Conservation (phyloP, 257 asterid species). For the Echites panduratus region DNA sequence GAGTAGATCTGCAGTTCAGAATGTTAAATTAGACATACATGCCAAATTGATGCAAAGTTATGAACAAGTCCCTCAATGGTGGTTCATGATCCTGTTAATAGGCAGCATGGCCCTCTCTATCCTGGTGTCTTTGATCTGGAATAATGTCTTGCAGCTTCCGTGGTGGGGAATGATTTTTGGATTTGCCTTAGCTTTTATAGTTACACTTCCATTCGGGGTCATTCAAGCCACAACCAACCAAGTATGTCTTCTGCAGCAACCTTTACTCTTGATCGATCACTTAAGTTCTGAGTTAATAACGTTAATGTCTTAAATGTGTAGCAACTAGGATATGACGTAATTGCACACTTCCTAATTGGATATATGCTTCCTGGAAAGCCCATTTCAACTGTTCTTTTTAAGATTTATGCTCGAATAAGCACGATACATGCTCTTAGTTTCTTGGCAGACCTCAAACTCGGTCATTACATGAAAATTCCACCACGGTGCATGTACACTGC, state of each 20-base stretch:
- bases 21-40: constrained; percentile 59
- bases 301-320: constrained; percentile 23
- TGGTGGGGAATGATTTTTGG: constrained; percentile 97
- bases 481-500: constrained; percentile 81
- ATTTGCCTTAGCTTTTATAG: constrained; percentile 67
- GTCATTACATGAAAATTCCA: constrained; percentile 97
- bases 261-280: background rate
- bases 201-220: constrained; percentile 90
- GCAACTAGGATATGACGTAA: constrained; percentile 96
- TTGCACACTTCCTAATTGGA: constrained; percentile 84
- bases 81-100: constrained; percentile 55
- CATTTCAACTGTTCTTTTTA: constrained; percentile 80
- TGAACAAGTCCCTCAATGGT: constrained; percentile 88
- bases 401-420: constrained; percentile 80
- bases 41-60: constrained; percentile 66
- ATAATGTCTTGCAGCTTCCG: constrained; percentile 70
- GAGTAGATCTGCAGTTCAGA: constrained; percentile 58
- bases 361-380: constrained; percentile 90
- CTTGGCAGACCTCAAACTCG: constrained; percentile 85
- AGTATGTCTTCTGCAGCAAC: constrained; percentile 23
- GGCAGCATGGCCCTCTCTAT: constrained; percentile 63
- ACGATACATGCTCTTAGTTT: constrained; percentile 82
- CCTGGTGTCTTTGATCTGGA: constrained; percentile 63
- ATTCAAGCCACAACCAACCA: constrained; percentile 96
- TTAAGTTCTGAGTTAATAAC: background rate